Percentiles rank a stretch among this genome's conserved stretches.
Conservation (phyloP, 257 asterid genomes). For the Jacaranda copaia region DNA sequence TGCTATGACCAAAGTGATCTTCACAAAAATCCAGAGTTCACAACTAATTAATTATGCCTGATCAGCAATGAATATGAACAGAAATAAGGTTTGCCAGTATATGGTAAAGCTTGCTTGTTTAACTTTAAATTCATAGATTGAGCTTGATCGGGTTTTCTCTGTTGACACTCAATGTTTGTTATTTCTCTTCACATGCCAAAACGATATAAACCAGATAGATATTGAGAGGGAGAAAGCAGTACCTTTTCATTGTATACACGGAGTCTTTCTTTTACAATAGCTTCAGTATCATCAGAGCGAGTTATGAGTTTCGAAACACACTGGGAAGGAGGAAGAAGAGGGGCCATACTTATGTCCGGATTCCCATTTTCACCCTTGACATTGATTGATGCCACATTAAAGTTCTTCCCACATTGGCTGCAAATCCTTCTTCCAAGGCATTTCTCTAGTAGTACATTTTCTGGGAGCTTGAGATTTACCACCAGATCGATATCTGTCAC, state of each 20-base stretch:
- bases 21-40: neutral
- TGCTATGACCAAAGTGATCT: too few species aligned
- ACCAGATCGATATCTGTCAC: slow-evolving; percentile 94
- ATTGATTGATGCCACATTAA: slow-evolving; percentile 84
- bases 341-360: slow-evolving; percentile 89
- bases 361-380: slow-evolving; percentile 86
- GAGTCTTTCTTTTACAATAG: slow-evolving; percentile 84
- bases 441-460: slow-evolving; percentile 81
- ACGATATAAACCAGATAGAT: neutral
- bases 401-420: slow-evolving; percentile 90
- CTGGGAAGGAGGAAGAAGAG: slow-evolving; percentile 83
- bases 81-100: neutral
- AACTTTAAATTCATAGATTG: neutral
- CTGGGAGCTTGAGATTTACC: slow-evolving; percentile 97
- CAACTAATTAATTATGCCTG: neutral
- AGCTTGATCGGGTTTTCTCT: neutral
- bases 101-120: neutral
- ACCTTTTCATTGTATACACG: slow-evolving; percentile 86
- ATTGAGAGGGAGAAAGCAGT: slow-evolving; percentile 12
- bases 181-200: neutral
- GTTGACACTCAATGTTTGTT: neutral
- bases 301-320: slow-evolving; percentile 86
- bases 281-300: slow-evolving; percentile 94
- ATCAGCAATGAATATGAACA: neutral
- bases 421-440: slow-evolving; percentile 97